These are phyloP conservation scores for Podila epigama DNA, from an alignment of 192 early-diverging fungal genomes.

Conservation along the genomic window DNA sequence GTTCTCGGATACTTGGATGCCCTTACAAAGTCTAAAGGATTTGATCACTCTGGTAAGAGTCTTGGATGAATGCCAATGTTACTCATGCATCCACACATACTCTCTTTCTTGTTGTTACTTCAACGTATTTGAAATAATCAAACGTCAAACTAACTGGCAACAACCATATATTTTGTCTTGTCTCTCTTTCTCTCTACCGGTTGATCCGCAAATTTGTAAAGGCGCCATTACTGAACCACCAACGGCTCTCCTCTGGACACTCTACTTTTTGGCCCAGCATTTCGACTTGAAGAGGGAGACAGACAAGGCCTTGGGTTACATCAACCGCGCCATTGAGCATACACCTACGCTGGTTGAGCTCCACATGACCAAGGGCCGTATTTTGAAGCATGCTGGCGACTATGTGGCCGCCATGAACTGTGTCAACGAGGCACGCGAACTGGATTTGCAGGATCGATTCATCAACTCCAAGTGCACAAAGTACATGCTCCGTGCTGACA, in stretches of 20 bases:
- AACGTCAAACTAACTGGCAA: too few species aligned
- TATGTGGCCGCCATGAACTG: conserved; percentile 69
- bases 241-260: conserved; percentile 86
- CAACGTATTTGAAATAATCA: too few species aligned
- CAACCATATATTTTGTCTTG: too few species aligned
- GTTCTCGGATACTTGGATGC: conserved; percentile 67
- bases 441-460: conserved; percentile 94
- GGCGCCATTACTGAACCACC: conserved; percentile 73
- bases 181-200: too few species aligned
- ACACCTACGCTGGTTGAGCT: conserved; percentile 94
- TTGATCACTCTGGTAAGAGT: conserved; percentile 48
- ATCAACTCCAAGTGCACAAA: conserved; percentile 94
- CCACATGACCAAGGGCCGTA: conserved; percentile 91
- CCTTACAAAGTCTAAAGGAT: conserved; percentile 54
- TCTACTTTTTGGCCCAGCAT: conserved; percentile 91
- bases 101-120: background rate
- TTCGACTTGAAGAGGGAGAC: conserved; percentile 78
- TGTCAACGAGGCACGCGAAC: conserved; percentile 86
- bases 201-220: too few species aligned
- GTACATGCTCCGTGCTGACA: conserved; percentile 88
- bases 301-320: conserved; percentile 74
- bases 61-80: background rate
- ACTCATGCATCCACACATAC: background rate
- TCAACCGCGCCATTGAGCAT: conserved; percentile 84
- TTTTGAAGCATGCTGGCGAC: conserved; percentile 93